Evolutionary conservation across 441 rosid genomes (phyloP), one percentile per base, ranked within the genome.

Genomic region (Euphorbia celastroides): DNA sequence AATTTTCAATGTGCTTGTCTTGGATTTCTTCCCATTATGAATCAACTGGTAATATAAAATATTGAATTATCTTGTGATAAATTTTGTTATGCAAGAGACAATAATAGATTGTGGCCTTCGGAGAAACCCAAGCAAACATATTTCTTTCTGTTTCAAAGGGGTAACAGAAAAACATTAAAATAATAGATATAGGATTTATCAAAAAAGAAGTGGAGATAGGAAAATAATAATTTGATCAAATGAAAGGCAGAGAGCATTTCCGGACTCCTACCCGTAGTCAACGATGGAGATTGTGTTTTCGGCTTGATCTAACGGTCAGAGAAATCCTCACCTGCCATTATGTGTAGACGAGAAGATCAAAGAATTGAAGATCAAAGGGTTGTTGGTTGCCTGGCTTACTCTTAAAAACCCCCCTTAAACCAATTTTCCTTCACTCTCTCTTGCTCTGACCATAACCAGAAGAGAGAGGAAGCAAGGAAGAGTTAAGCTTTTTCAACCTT

Each of bases 301-400:
- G 48, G 14, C 30, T 17, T 52, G 59, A 87, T 86, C 94, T 72
- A 84, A 85, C 73, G 92, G 90, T 84, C 88, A 80, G 75, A 72
- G 57, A 32, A 59, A 32, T 51, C 16, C 58, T 56, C 69, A 44
- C 44, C 77, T 57, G 75, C 31, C 69, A 58, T 55, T 66, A 56
- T 3, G 46, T 38, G 56, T 11, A 50, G 77, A 78, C 80, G 80
- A 72, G 73, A 76, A 76, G 75, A 60, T 71, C 80, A 66, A 61
- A 68, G 32, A 52, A 27, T 70, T 42, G 60, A 57, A 51, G 73
- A 70, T 72, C 76, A 60, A n/a, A 23, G 48, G 62, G 75, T 65
- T 52, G 78, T 66, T 79, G 78, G 72, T 54, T 57, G 71, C 2
- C 59, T 57, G 2, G 42, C n/a, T 51, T 48, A 31, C 12, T 14